phyloP scores from a whole-genome alignment of 495 filamentous ascomycete species.

The Hamigera avellanea region DNA sequence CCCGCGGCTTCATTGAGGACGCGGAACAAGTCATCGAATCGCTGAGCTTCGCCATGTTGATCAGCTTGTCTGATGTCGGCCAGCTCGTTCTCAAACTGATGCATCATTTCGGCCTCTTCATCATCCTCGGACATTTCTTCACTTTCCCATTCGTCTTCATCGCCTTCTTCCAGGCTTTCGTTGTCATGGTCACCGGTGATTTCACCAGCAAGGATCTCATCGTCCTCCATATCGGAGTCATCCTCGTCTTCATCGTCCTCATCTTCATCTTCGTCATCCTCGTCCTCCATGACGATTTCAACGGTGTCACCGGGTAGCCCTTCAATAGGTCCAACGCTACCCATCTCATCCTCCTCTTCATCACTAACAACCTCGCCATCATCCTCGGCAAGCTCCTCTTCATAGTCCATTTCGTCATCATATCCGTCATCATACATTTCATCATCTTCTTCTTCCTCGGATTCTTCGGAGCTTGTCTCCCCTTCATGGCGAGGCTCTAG shows the following conservation, averaged over 20 bases:
- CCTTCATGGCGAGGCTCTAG: conserved; percentile 75
- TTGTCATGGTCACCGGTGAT: conserved; percentile 54
- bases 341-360: conserved; percentile 64
- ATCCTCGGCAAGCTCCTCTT: conserved; percentile 60
- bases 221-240: conserved; percentile 44
- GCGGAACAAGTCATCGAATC: conserved; percentile 30
- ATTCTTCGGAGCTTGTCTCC: conserved; percentile 52
- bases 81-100: conserved; percentile 35
- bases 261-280: conserved; percentile 48
- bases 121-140: conserved; percentile 44
- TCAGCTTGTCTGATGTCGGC: conserved; percentile 61
- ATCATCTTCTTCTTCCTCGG: conserved; percentile 59
- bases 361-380: conserved; percentile 85
- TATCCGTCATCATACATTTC: conserved; percentile 82
- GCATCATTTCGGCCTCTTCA: conserved; percentile 43
- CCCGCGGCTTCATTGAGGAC: conserved; percentile 30
- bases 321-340: conserved; percentile 74
- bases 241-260: conserved; percentile 57
- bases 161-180: conserved; percentile 44
- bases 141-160: conserved; percentile 50
- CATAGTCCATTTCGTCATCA: conserved; percentile 82
- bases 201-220: conserved; percentile 40
- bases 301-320: conserved; percentile 75
- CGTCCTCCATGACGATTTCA: conserved; percentile 72
- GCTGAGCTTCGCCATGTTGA: conserved; percentile 46